Evolutionary conservation across 2,329 filamentous ascomycete species (phyloP), one percentile per base, ranked within the genome.

Genomic region (Exophiala xenobiotica): DNA sequence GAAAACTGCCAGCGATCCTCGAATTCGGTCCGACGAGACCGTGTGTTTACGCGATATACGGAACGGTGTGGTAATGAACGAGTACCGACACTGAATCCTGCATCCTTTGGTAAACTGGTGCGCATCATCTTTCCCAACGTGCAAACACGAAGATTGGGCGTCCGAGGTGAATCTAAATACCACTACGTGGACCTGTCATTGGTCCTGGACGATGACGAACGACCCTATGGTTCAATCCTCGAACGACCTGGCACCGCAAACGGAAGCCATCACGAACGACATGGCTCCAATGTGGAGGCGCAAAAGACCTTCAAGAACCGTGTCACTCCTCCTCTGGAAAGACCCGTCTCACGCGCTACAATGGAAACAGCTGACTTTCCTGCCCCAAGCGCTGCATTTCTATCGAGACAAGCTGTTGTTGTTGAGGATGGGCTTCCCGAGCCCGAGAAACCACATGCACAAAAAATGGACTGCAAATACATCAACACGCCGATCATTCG

Each of bases 91-190:
- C 74, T 99, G 51, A 99, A 99, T 65, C 93, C 93, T 35, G 93
- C 93, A 7, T 97, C 92, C 22, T 99, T 99, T 70, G 93, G 93
- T 50, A 99, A 99, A 70, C 81, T 99, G 37, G 93, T 99, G 26
- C 85, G 93, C 24, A 92, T 99, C 31, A 87, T 99, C 45, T 99
- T 97, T 63, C 92, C 93, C 0, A 92, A 91, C 35, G 85, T 99
- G 18, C 92, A 95, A 71, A 99, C 93, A 24, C 81, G 93, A 53
- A 82, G 93, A 58, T 78, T 99, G 9, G 93, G 93, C 57, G 91
- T 97, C 40, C 84, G 93, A 46, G 93, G 93, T 58, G 92, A 97
- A 73, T 99, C 93, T 11, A 99, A 99, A 68, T 99, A 99, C 68
- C 93, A 99, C 70, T 99, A 99, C 54, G 74, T 77, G 41, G 74